Percentiles rank a stretch among this genome's conserved stretches.
Evolutionary conservation across 805 yeast genomes (phyloP).

Genomic region (Cyberlindnera maritima): DNA sequence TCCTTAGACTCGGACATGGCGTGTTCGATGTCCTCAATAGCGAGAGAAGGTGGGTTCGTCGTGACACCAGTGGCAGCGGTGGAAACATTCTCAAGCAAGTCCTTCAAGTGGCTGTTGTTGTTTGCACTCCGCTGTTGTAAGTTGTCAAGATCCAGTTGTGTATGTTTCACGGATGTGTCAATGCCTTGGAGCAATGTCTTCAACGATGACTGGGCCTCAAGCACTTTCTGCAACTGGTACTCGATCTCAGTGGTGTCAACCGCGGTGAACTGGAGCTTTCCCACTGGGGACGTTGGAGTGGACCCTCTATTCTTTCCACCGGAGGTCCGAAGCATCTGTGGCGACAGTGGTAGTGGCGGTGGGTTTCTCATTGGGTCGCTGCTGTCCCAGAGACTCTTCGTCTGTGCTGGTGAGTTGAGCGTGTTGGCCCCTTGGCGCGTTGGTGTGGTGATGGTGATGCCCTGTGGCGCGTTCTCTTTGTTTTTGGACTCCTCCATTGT

Average conservation of each 20-base stretch:
- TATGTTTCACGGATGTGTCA: constrained; percentile 27
- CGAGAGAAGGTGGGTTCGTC: not conserved
- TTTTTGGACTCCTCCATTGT: not conserved
- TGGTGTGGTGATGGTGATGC: constrained; percentile 11
- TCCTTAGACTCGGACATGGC: not conserved
- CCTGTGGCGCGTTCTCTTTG: constrained; percentile 21
- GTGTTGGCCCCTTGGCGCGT: constrained; percentile 10
- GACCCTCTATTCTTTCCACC: constrained; percentile 16
- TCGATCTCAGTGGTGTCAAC: constrained; percentile 22
- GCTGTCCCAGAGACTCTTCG: constrained; percentile 35
- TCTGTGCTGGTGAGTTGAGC: constrained; percentile 19
- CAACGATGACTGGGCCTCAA: constrained; percentile 29
- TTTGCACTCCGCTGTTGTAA: constrained; percentile 28
- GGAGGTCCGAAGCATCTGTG: constrained; percentile 33
- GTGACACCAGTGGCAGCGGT: not conserved
- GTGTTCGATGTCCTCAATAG: not conserved
- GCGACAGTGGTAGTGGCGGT: constrained; percentile 40
- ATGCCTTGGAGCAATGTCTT: constrained; percentile 29
- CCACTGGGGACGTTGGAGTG: constrained; percentile 20
- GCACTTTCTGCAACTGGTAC: constrained; percentile 28
- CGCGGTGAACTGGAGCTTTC: constrained; percentile 24
- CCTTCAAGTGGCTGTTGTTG: constrained; percentile 28
- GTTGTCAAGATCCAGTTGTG: constrained; percentile 28
- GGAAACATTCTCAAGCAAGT: constrained; percentile 23
- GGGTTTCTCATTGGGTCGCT: constrained; percentile 39